A percentile compares a stretch with the other conserved stretches of the same genome.
phyloP scores from a whole-genome alignment of 2,329 filamentous ascomycete species.

The Clarireedia paspali region DNA sequence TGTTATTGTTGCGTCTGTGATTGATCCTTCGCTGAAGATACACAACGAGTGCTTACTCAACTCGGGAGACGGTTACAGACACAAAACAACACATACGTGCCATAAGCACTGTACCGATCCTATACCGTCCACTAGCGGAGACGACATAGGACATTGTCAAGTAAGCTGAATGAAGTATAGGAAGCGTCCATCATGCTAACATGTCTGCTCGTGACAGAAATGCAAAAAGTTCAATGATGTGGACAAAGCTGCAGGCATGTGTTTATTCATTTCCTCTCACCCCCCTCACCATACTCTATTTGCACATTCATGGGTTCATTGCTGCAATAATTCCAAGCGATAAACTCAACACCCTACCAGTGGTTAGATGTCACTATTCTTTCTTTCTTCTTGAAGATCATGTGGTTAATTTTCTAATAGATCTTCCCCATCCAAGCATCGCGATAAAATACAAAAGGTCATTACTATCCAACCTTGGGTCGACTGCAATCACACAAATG shows the following conservation, averaged over 20 bases:
- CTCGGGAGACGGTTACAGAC: slow-evolving; percentile 18
- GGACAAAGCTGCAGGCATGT: slow-evolving; percentile 14
- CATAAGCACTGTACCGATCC: slow-evolving; percentile 21
- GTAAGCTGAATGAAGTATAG: neutral
- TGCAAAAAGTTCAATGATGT: slow-evolving; percentile 19
- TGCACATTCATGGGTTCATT: too few relatives aligned
- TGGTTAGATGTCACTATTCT: too few relatives aligned
- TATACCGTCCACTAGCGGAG: slow-evolving; percentile 11
- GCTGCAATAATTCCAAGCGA: too few relatives aligned
- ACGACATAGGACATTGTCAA: slow-evolving; percentile 19
- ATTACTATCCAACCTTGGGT: slow-evolving; percentile 16
- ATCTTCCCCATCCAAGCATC: slow-evolving; percentile 19
- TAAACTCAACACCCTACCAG: too few relatives aligned
- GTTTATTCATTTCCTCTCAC: neutral
- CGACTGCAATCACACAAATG: slow-evolving; percentile 17
- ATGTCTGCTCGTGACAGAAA: neutral
- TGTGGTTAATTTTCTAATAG: neutral
- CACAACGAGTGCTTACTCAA: slow-evolving; percentile 21
- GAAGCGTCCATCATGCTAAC: neutral
- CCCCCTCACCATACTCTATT: neutral
- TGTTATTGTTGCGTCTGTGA: slow-evolving; percentile 19
- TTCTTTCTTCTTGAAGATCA: neutral
- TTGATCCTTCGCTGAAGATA: slow-evolving; percentile 17
- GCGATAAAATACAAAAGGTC: slow-evolving; percentile 21
- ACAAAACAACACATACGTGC: slow-evolving; percentile 14